A percentile compares a stretch with the other conserved stretches of the same genome.
Evolutionary conservation across 495 filamentous ascomycete genomes (phyloP).

Genomic region (Penicillium soppii): DNA sequence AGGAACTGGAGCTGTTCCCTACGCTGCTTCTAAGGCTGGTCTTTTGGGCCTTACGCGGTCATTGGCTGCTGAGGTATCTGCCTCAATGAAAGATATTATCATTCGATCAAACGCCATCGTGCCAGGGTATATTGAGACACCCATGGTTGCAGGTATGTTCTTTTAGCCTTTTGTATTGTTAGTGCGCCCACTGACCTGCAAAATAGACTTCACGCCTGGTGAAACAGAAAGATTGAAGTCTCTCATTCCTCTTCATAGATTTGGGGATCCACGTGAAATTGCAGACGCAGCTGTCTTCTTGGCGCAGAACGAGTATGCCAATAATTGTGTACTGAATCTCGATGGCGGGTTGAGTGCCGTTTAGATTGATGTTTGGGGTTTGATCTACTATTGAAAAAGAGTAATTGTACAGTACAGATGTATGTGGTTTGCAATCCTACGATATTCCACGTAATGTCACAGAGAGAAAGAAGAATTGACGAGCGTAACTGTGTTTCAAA

Average conservation of each 20-base stretch:
- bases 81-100: conserved; percentile 35
- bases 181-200: background rate
- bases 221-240: conserved; percentile 34
- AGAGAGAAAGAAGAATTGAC: no score
- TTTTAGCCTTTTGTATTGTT: background rate
- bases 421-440: no score
- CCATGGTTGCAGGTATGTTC: conserved; percentile 68
- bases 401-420: background rate
- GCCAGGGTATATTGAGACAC: conserved; percentile 80
- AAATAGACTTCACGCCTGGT: conserved; percentile 35
- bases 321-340: conserved; percentile 83
- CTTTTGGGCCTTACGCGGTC: conserved; percentile 73
- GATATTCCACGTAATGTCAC: no score
- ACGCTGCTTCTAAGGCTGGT: conserved; percentile 80
- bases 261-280: conserved; percentile 67
- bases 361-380: conserved; percentile 19
- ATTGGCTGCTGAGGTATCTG: conserved; percentile 59
- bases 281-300: conserved; percentile 82
- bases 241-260: conserved; percentile 65
- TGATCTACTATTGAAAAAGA: background rate
- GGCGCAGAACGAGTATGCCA: conserved; percentile 73
- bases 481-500: background rate
- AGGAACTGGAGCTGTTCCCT: conserved; percentile 64
- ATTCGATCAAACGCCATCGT: conserved; percentile 77
- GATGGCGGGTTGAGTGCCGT: conserved; percentile 78